A percentile compares a stretch with the other conserved stretches of the same genome.
phyloP scores from a whole-genome alignment of 2,329 filamentous ascomycete species.

The Pyricularia pennisetigena region DNA sequence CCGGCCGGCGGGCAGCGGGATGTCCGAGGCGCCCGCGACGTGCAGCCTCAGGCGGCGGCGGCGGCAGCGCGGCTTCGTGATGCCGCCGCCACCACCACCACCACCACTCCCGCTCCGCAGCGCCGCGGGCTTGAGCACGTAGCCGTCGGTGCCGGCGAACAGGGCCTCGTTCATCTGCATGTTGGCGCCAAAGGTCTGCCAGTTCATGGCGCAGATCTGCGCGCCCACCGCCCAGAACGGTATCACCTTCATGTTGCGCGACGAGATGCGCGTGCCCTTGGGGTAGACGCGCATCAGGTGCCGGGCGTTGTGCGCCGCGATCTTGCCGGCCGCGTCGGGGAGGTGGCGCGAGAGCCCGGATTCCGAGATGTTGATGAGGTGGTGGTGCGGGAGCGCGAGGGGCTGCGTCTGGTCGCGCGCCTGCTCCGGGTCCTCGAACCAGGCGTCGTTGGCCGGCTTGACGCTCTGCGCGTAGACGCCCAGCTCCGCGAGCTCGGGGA shows the following conservation, averaged over 20 bases:
- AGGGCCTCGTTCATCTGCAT: constrained; percentile 62
- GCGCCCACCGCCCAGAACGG: constrained; percentile 58
- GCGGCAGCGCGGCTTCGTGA: constrained; percentile 26
- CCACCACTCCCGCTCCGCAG: constrained; percentile 48
- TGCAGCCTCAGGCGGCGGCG: constrained; percentile 43
- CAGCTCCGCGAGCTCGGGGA: constrained; percentile 54
- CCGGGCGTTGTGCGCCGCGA: constrained; percentile 49
- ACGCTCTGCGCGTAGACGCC: constrained; percentile 63
- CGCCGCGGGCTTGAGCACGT: constrained; percentile 52
- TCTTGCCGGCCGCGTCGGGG: constrained; percentile 32
- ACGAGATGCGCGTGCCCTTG: constrained; percentile 59
- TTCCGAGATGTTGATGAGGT: constrained; percentile 62
- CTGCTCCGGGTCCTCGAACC: constrained; percentile 37
- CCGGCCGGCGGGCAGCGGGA: constrained; percentile 42
- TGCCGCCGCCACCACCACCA: constrained; percentile 31
- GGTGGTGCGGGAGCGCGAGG: constrained; percentile 50
- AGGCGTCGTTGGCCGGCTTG: constrained; percentile 56
- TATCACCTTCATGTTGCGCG: constrained; percentile 51
- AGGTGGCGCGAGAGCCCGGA: constrained; percentile 43
- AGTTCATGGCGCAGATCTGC: constrained; percentile 61
- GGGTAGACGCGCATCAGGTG: constrained; percentile 64
- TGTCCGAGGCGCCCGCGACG: constrained; percentile 51
- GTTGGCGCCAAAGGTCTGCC: constrained; percentile 56
- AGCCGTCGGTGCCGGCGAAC: constrained; percentile 55
- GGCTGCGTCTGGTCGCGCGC: constrained; percentile 21